Evolutionary conservation across 108 stramenopile genomes (phyloP).

Genomic region (Fistulifera solaris): DNA sequence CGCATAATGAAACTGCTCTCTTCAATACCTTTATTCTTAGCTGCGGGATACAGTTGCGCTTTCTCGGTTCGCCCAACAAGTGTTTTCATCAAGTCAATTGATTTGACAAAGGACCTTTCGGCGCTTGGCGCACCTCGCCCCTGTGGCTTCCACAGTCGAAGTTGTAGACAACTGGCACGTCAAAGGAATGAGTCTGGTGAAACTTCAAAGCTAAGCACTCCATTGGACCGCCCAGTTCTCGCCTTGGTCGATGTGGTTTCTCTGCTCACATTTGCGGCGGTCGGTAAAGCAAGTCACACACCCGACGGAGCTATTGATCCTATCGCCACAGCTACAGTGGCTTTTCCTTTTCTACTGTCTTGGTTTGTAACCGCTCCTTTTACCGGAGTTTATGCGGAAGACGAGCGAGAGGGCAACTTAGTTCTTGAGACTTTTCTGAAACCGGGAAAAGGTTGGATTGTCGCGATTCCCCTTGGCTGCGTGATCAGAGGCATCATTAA

Average conservation of each 20-base stretch:
- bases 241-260: conserved; percentile 33
- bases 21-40: no score
- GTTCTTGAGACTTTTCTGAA: conserved; percentile 18
- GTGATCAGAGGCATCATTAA: conserved; percentile 42
- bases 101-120: no score
- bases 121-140: no score
- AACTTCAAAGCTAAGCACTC: conserved; percentile 3
- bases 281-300: conserved; percentile 53
- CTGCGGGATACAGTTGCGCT: no score
- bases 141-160: no score
- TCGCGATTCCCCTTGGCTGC: conserved; percentile 53
- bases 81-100: no score
- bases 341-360: conserved; percentile 4
- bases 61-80: no score
- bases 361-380: conserved; percentile 19
- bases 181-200: no score
- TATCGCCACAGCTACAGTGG: conserved; percentile 12
- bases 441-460: conserved; percentile 42
- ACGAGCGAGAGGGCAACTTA: conserved; percentile 13
- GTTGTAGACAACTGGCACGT: no score
- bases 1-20: no score
- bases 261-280: conserved; percentile 36
- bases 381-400: conserved; percentile 39
- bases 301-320: conserved; percentile 31
- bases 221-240: conserved; percentile 45